Evolutionary conservation across 2,329 filamentous ascomycete genomes (phyloP).

Genomic region (Alternaria sp.): DNA sequence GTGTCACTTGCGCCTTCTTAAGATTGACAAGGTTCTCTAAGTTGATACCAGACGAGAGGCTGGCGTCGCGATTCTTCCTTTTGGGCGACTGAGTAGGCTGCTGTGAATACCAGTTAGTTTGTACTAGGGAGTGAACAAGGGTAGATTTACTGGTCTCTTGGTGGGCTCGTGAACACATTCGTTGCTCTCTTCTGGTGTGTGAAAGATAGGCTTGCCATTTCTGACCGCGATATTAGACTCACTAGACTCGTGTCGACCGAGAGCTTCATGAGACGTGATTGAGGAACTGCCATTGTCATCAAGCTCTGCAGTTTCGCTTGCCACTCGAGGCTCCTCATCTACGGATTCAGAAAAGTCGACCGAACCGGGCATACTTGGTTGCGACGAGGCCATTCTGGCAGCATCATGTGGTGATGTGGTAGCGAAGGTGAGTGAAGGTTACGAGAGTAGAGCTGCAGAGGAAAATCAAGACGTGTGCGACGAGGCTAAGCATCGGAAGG

Average conservation of each 20-base stretch:
- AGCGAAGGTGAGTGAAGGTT: background rate
- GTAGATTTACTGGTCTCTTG: background rate
- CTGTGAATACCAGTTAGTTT: background rate
- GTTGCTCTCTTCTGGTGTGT: background rate
- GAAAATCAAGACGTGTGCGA: background rate
- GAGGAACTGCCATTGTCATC: background rate
- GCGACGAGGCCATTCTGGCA: background rate
- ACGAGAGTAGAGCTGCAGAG: background rate
- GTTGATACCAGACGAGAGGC: slow-evolving; percentile 23
- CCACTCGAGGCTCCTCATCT: background rate
- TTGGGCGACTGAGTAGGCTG: background rate
- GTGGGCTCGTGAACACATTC: background rate
- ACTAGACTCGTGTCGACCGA: background rate
- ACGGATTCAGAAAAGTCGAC: background rate
- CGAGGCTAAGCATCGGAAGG: background rate
- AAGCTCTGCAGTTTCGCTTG: background rate
- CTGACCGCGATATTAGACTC: background rate
- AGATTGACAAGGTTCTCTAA: slow-evolving; percentile 25
- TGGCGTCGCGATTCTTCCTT: background rate
- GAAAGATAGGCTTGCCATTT: background rate
- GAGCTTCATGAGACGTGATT: background rate
- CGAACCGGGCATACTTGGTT: background rate
- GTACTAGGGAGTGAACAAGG: background rate
- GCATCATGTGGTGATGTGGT: background rate
- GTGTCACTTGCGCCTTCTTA: slow-evolving; percentile 1